Evolutionary conservation across 2,329 filamentous ascomycete species (phyloP).

Genomic region (Calonectria pseudoreteaudii): DNA sequence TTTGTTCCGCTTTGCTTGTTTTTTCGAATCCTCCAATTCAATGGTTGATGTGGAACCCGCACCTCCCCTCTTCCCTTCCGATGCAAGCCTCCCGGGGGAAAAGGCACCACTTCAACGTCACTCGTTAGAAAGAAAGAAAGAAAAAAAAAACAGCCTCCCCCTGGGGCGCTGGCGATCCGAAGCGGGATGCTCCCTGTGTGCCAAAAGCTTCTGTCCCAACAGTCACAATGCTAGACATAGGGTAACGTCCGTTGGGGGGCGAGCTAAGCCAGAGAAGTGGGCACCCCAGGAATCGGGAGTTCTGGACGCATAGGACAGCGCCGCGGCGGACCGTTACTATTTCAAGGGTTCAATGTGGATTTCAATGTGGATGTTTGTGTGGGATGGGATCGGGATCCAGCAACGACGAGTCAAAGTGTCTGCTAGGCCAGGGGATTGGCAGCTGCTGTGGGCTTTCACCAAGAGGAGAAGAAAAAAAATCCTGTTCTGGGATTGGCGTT

Average conservation of each 20-base stretch:
- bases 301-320: slow-evolving; percentile 17
- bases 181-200: slow-evolving; percentile 3
- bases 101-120: background rate
- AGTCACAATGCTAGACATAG: slow-evolving; percentile 3
- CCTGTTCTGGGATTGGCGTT: background rate
- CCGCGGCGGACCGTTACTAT: slow-evolving; percentile 18
- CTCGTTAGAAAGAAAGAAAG: background rate
- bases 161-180: background rate
- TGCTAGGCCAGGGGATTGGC: slow-evolving; percentile 2
- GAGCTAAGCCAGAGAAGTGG: background rate
- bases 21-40: background rate
- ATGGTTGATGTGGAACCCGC: slow-evolving; percentile 6
- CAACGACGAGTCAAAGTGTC: slow-evolving; percentile 8
- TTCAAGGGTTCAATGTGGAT: slow-evolving; percentile 21
- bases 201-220: slow-evolving; percentile 7
- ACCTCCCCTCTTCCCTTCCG: background rate
- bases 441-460: slow-evolving; percentile 1
- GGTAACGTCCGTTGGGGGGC: slow-evolving; percentile 3
- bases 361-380: slow-evolving; percentile 15
- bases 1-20: background rate
- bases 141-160: background rate
- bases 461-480: background rate
- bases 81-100: slow-evolving; percentile 14
- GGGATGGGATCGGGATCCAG: slow-evolving; percentile 17
- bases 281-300: slow-evolving; percentile 4